Evolutionary conservation across 345 rosid species (phyloP).

Genomic region (Turritis glabra): DNA sequence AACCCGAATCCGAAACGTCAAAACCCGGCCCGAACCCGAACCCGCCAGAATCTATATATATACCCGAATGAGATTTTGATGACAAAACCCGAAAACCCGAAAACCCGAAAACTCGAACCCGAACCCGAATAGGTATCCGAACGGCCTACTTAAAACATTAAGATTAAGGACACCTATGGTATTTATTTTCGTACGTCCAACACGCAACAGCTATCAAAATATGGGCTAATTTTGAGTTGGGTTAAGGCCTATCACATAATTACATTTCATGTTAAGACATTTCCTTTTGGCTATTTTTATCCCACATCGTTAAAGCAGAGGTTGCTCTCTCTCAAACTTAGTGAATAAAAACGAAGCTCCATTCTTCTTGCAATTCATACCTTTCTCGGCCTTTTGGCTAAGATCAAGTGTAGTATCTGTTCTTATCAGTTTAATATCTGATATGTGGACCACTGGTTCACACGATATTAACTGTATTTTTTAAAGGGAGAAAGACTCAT

Average conservation of each 20-base stretch:
- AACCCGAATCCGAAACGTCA: no score
- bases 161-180: no score
- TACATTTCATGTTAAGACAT: neutral
- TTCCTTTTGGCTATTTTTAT: neutral
- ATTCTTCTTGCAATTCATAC: constrained; percentile 6
- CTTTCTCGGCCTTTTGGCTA: constrained; percentile 68
- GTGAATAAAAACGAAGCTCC: neutral
- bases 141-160: no score
- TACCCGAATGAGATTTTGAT: no score
- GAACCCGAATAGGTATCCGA: no score
- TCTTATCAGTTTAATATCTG: constrained; percentile 64
- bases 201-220: neutral
- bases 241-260: neutral
- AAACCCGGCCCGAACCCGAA: no score
- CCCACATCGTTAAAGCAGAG: neutral
- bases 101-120: no score
- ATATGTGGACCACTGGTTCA: constrained; percentile 31
- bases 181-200: neutral
- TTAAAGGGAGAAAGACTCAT: neutral
- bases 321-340: neutral
- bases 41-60: no score
- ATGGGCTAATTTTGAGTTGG: neutral
- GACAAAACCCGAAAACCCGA: no score
- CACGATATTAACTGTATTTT: constrained; percentile 18
- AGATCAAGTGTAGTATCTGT: constrained; percentile 64